These are phyloP conservation scores for Moesziomyces aphidis DNA, from an alignment of 1,284 basidiomycete genomes.

Conservation along the genomic window DNA sequence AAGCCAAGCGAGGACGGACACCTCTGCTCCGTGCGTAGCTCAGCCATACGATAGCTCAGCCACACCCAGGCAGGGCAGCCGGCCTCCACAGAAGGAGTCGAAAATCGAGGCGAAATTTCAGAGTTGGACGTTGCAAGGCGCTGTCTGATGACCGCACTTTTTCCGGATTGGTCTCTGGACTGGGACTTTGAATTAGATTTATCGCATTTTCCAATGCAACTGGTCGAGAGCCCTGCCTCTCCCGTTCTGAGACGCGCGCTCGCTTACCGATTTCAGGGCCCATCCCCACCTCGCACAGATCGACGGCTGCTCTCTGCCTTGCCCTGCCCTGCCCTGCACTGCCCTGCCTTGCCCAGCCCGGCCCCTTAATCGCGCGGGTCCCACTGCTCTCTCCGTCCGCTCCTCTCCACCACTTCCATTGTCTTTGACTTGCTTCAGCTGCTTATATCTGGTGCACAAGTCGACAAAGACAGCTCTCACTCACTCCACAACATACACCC, in stretches of 20 bases:
- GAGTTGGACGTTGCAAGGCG: neutral
- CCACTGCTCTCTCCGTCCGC: neutral
- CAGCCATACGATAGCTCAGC: too few relatives aligned
- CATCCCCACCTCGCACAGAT: neutral
- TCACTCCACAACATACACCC: neutral
- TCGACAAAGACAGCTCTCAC: neutral
- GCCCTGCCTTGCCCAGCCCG: too few relatives aligned
- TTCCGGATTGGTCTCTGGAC: constrained; percentile 21
- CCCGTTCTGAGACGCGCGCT: neutral
- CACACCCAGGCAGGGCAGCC: too few relatives aligned
- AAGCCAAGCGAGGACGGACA: constrained; percentile 21
- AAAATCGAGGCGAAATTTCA: constrained; percentile 1
- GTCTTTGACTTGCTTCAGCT: neutral
- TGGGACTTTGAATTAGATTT: neutral
- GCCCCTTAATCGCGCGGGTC: neutral
- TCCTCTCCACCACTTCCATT: constrained; percentile 9
- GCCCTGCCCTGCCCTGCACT: too few relatives aligned
- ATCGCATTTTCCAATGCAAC: neutral
- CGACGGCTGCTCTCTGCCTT: too few relatives aligned
- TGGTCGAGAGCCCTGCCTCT: too few relatives aligned
- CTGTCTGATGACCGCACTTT: constrained; percentile 38
- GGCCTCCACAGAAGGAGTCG: constrained; percentile 19
- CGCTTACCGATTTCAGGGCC: neutral
- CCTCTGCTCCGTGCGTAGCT: constrained; percentile 13
- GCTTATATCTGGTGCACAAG: neutral